Base-by-base conservation (phyloP, 139 green algal species). In the Asterochloris sp. region DNA sequence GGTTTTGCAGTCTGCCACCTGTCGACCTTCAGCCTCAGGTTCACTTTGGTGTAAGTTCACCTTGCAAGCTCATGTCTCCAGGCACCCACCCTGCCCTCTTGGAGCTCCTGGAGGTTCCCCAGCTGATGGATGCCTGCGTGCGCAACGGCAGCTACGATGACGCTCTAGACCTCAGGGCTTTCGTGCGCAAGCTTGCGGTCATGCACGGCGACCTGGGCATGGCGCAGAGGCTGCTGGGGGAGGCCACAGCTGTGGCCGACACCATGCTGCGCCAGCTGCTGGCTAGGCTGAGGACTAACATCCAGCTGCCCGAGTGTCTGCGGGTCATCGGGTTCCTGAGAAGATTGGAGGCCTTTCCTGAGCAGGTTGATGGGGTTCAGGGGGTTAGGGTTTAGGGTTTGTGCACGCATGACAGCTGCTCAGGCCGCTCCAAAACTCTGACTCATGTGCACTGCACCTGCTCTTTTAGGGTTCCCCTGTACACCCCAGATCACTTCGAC, bases 101-200 rank as follows among this genome's bases (percentile, higher is more conserved):
- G 76, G 97, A 99, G 84, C 79, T 99, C 13, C 89, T 99, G 67
- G 97, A 99, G 86, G 90, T 98, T 64, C 95, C 97, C 17, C 89
- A 96, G 88, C 91, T 99, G 73, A 98, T 98, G 93, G 95, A 98
- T 85, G 96, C 94, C 24, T 99, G 97, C 83, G 91, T 98, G 62
- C 91, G 95, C 64, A 96, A 96, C 75, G 94, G 94, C 27, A 95
- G 94, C 86, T 98, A 97, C 89, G 97, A 99, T 86, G 97, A 99
- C 86, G 96, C 97, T 11, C 91, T 99, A 83, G 97, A 99, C 84
- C 90, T 99, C 78, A 89, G 95, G 13, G 90, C 69, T 66, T 83
- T 85, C 28, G 68, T 85, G 0, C 60, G 82, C 12, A 92, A 94
- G 74, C 71, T 95, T 61, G 90, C 85, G 10, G 82, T 94, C 78